Evolutionary conservation across 768 basidiomycete genomes (phyloP).

Genomic region (Epithele typhae): DNA sequence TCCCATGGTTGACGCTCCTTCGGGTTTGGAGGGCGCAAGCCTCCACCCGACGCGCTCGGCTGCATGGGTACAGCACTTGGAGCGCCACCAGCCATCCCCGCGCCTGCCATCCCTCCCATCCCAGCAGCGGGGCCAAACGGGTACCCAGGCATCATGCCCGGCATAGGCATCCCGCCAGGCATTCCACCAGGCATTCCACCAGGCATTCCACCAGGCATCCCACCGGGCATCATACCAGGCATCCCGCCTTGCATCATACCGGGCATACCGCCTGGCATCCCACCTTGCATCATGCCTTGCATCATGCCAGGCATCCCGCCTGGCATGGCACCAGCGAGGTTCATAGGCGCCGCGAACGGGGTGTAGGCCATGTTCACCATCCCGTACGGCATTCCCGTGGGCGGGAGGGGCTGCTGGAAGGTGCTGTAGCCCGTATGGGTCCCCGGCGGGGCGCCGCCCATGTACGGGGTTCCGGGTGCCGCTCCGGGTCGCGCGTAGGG

Average conservation of each 20-base stretch:
- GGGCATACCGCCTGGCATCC: slow-evolving; percentile 8
- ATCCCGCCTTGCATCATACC: slow-evolving; percentile 18
- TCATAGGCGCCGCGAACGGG: slow-evolving; percentile 15
- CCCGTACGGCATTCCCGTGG: slow-evolving; percentile 1
- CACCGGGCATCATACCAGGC: slow-evolving; percentile 9
- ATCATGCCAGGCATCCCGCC: slow-evolving; percentile 7
- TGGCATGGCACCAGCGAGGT: slow-evolving; percentile 8
- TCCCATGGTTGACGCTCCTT: slow-evolving; percentile 17
- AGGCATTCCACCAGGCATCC: slow-evolving; percentile 7
- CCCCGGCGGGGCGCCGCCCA: slow-evolving; percentile 1
- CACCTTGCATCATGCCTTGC: slow-evolving; percentile 2
- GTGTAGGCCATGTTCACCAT: slow-evolving; percentile 9
- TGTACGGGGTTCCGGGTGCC: slow-evolving; percentile 10
- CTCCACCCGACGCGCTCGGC: slow-evolving; percentile 12
- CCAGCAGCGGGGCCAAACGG: no score
- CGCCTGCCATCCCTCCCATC: no score
- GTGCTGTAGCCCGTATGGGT: slow-evolving; percentile 7
- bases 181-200: slow-evolving; percentile 18
- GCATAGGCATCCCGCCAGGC: no score
- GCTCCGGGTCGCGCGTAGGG: slow-evolving; percentile 5
- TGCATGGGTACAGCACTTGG: slow-evolving; percentile 9
- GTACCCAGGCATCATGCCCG: no score
- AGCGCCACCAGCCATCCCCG: not conserved
- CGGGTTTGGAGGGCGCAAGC: not conserved
- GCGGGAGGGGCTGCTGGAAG: slow-evolving; percentile 9